Conservation (phyloP, 164 flowering plant genomes). For the Dillenia turbinata region DNA sequence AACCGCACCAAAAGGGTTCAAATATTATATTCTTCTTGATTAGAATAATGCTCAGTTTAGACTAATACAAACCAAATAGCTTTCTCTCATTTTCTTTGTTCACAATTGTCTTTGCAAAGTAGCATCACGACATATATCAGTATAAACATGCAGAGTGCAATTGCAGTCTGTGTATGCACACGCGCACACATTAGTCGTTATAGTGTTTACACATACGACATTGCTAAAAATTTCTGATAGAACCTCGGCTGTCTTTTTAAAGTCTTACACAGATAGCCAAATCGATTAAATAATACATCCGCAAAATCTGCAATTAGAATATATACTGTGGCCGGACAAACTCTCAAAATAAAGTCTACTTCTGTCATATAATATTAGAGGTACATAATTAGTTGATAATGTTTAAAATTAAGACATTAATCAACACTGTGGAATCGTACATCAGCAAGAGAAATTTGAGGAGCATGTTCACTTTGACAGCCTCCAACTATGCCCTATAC, state of each 20-base stretch:
- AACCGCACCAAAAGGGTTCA: slow-evolving; percentile 19
- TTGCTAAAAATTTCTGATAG: too few relatives aligned
- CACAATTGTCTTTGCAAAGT: slow-evolving; percentile 6
- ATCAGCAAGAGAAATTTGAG: slow-evolving; percentile 16
- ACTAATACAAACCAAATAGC: slow-evolving; percentile 14
- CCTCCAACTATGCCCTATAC: slow-evolving; percentile 1
- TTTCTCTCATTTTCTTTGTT: slow-evolving; percentile 9
- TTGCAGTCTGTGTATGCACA: neutral
- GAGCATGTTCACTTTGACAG: slow-evolving; percentile 15
- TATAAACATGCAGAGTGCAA: too few relatives aligned
- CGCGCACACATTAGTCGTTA: too few relatives aligned
- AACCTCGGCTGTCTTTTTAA: slow-evolving; percentile 16
- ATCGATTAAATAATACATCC: slow-evolving; percentile 12
- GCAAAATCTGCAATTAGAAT: neutral
- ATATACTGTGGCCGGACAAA: too few relatives aligned
- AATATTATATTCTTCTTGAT: slow-evolving; percentile 13
- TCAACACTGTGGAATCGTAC: slow-evolving; percentile 24
- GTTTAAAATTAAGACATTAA: too few relatives aligned
- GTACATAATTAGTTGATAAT: slow-evolving; percentile 3
- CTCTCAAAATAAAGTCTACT: neutral
- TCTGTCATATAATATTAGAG: slow-evolving; percentile 5
- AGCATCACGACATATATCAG: too few relatives aligned
- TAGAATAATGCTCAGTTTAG: slow-evolving; percentile 10
- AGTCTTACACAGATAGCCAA: slow-evolving; percentile 13
- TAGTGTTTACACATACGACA: too few relatives aligned